Evolutionary conservation across 129 eudicot species (phyloP), one percentile per base, ranked within the genome.

Genomic region (Oenanthe sinensis): DNA sequence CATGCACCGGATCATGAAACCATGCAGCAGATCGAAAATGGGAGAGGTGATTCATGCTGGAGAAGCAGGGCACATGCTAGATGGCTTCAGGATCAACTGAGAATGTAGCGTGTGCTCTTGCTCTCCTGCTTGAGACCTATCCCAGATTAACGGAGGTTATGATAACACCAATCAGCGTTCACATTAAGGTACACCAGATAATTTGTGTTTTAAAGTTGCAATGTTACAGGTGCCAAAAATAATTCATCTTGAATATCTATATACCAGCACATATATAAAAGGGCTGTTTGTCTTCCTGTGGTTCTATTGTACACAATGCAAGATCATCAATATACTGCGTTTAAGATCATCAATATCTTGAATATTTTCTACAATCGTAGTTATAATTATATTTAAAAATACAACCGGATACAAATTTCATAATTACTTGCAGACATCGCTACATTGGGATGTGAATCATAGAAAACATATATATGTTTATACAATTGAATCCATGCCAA

Each of bases 1-100:
- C 60, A 52, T 52, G 60, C 60, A 19, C 9, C 8, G 20, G 60
- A n/a, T 24, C 0, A 5, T 11, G 20, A 44, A 73, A 42, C 39
- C 49, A 73, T 73, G 48, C 28, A 76, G 14, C 2, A 43, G 36
- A 33, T 33, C n/a, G 11, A 30, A 30, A 37, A 37, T 24, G 48
- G 47, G 49, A 68, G 63, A 68, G 47, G 50, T 6, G 48, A 58
- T 68, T 42, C 72, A 20, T 9, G 79, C 72, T 77, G 72, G 79
- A 77, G 79, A 77, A 77, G 79, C 79, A 77, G 72, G 79, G 79
- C 72, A 91, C 93, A 84, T 91, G 97, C 97, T 80, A 79, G 75
- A 80, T 88, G 79, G 50, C 60, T 37, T 16, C 50, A 48, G 43
- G 39, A n/a, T 42, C 37, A 24, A 30, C 65, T 33, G 30, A 40